Evolutionary conservation across 2,329 filamentous ascomycete species (phyloP), one percentile per base, ranked within the genome.

Genomic region (Drechmeria coniospora): DNA sequence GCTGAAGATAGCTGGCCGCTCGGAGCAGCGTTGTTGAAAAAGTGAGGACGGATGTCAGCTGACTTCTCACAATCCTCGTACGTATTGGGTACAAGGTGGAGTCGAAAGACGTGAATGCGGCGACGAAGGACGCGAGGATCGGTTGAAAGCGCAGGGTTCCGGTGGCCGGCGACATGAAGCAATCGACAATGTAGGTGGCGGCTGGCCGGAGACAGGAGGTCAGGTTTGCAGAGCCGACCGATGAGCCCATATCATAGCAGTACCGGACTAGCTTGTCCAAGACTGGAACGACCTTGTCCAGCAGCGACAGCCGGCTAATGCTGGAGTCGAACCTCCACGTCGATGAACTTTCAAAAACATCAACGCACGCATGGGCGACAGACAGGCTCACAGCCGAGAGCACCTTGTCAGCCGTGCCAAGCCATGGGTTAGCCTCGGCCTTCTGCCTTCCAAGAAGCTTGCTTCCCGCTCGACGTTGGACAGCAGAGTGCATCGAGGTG

Each of bases 331-430:
- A 94, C 39, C 76, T 77, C 90, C 87, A 98, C 5, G 75, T 83
- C 17, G 74, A 70, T 21, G 79, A 80, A 49, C 79, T 90, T 54
- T 92, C 84, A 39, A 92, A 78, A 6, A 92, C 69, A 44, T 92
- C 84, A 15, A 92, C 67, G 36, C 82, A 65, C 2, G 76, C 75
- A 38, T 79, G 74, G 6, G 77, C 75, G 41, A 87, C 79, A 4
- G 76, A 74, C 25, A 77, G 59, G 21, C 83, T 61, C 12, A 86
- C 74, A 26, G 70, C 72, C 24, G 72, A 68, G 39, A 92, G 68
- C 21, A 79, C 68, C 45, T 83, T 78, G 39, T 92, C 79, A 5
- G 84, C 79, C 18, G 82, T 75, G 5, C 78, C 77, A 21, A 79
- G 67, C 54, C 75, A 75, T 32, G 73, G 56, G 35, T 68, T 68